These are phyloP conservation scores for Fusarium ramigenum DNA, from an alignment of 2,329 filamentous ascomycete species.

Conservation along the genomic window DNA sequence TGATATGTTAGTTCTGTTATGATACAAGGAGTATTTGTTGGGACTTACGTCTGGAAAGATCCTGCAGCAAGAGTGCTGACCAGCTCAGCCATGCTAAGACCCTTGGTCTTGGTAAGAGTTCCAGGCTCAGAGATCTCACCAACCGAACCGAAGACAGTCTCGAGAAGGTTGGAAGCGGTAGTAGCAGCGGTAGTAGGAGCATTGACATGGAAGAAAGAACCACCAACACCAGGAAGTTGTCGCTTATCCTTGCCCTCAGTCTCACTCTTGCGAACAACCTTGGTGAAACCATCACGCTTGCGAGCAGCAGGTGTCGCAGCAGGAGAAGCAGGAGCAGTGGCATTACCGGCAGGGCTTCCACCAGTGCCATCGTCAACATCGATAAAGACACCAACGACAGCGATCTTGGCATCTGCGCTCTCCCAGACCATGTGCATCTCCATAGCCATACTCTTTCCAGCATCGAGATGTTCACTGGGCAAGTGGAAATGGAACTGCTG, in stretches of 20 bases:
- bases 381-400: slow-evolving; percentile 45
- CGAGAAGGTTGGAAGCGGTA: slow-evolving; percentile 44
- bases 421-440: slow-evolving; percentile 48
- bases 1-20: too few species aligned
- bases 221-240: slow-evolving; percentile 12
- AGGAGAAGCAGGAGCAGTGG: neutral
- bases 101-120: slow-evolving; percentile 47
- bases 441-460: slow-evolving; percentile 47
- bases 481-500: slow-evolving; percentile 70
- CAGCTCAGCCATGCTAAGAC: slow-evolving; percentile 56
- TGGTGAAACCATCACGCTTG: neutral
- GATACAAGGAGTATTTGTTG: too few species aligned
- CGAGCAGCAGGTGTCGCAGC: neutral
- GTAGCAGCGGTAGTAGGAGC: slow-evolving; percentile 4
- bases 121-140: slow-evolving; percentile 52
- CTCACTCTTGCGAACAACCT: slow-evolving; percentile 8
- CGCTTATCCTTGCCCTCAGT: neutral
- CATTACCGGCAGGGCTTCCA: slow-evolving; percentile 3
- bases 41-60: slow-evolving; percentile 46
- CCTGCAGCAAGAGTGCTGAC: slow-evolving; percentile 43
- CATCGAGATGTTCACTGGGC: slow-evolving; percentile 66
- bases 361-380: slow-evolving; percentile 33
- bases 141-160: slow-evolving; percentile 47
- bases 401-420: slow-evolving; percentile 34
- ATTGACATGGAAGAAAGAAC: slow-evolving; percentile 13